Base-by-base conservation (phyloP, 2,329 filamentous ascomycete species). In the Alternaria postmessia region DNA sequence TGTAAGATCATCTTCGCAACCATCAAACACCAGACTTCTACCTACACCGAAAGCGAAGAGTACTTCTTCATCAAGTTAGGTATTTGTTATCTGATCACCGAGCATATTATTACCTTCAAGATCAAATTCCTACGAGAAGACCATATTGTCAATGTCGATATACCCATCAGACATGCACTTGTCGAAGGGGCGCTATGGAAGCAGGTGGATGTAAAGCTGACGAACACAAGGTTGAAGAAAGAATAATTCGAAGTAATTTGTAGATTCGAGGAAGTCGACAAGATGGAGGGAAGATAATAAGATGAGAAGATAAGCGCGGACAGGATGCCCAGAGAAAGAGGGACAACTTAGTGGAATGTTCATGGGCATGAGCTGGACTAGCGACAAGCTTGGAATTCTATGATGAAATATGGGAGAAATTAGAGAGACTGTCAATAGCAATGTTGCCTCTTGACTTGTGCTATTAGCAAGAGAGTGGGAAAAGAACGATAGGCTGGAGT, bases 1-100 rank as follows among this genome's bases (percentile, higher is more conserved):
- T 47, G 32, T 28, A 47, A 20, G 11, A 47, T 47, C 44, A 26
- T 47, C n/a, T 47, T 28, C 44, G 26, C 44, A 47, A 47, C 44
- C 11, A 14, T 18, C 28, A 28, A 48, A 16, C 12, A 18, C 28
- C 18, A 34, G 14, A 12, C 28, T 16, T 48, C 28, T 11, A n/a
- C 18, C n/a, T 48, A 34, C 12, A 28, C 11, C n/a, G 28, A 48
- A 34, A 22, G 34, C 16, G 22, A 48, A 18, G 7, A 48, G 18
- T 20, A 34, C 18, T 32, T 34, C 28, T 48, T 22, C 18, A 5
- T 48, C n/a, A 3, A 48, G n/a, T 22, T 34, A n/a, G n/a, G 44
- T 26, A 7, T 48, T 12, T 12, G n/a, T 7, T 18, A 48, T 16
- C 44, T 18, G 20, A 2, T 18, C 14, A 22, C 11, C 18, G 22